Evolutionary conservation across 2,329 filamentous ascomycete species (phyloP), one percentile per base, ranked within the genome.

Genomic region (Albifimbria verrucaria): DNA sequence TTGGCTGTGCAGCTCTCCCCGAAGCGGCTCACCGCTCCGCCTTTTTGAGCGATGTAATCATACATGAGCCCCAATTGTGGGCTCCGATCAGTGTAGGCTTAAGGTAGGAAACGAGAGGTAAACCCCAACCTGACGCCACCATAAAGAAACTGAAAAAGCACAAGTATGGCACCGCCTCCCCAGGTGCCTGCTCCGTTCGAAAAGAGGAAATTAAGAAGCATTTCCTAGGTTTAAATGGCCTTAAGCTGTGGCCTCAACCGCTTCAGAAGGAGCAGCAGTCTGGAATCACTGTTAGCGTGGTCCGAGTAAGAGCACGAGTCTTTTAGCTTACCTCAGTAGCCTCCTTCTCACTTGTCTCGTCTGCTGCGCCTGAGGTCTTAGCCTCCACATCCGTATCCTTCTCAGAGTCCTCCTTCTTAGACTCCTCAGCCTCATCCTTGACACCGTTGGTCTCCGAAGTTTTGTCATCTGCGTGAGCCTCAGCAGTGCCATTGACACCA

Each of bases 401-500:
- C 49, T 59, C 65, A 42, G 52, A 58, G 56, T 62, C 49, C n/a
- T 63, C 59, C 46, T 59, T 57, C 26, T 63, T 57, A 17, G 52
- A 15, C 59, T 72, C 66, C 52, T 70, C 65, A 12, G 61, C 48
- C 26, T 66, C 69, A 41, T 67, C 66, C 55, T 75, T 72, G 49
- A 65, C 67, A 22, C 72, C 75, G 49, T 78, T 72, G 15, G 68
- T 60, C 49, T 72, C 73, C 4, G 62, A 43, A 53, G 68, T 67
- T 63, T 79, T 80, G 47, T 71, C n/a, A 67, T 76, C 74, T 28
- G 72, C 69, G 24, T 66, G 57, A 45, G 62, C 58, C 20, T 68
- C 67, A 11, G 71, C 58, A 17, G 72, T 69, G 54, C 79, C 76
- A 32, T 82, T 81, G 2, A 80, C 73, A 20, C 76, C 77, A 55